These are phyloP conservation scores for Syzygium syzygioides DNA, from an alignment of 441 rosid species.

Conservation along the genomic window DNA sequence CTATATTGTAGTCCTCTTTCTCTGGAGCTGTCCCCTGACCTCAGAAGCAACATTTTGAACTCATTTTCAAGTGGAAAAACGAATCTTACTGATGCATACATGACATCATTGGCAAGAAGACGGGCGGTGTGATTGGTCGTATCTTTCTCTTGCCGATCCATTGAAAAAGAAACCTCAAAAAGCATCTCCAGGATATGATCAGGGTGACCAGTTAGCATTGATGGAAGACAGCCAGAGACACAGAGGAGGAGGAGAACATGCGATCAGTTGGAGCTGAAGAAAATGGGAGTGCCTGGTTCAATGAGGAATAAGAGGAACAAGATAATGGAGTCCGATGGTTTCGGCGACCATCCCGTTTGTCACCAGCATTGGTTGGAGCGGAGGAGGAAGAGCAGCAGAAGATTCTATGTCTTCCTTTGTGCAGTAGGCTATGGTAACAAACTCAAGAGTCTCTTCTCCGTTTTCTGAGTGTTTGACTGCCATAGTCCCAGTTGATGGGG, in stretches of 20 bases:
- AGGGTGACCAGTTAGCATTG: not conserved
- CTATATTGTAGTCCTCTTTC: not conserved
- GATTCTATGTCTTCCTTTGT: conserved; percentile 57
- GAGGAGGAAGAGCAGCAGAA: conserved; percentile 38
- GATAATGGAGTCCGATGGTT: conserved; percentile 29
- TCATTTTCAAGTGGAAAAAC: not conserved
- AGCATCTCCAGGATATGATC: not conserved
- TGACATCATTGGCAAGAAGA: not conserved
- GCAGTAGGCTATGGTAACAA: conserved; percentile 63
- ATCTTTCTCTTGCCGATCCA: not conserved
- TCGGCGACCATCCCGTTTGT: conserved; percentile 10
- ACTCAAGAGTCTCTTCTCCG: not conserved
- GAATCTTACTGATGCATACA: not conserved
- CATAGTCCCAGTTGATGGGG: not conserved
- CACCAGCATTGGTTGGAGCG: conserved; percentile 11
- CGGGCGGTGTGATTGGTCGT: not conserved
- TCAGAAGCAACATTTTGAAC: not conserved
- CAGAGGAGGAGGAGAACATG: not conserved
- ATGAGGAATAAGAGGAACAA: conserved; percentile 35
- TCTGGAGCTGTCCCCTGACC: not conserved
- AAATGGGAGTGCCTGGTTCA: conserved; percentile 36
- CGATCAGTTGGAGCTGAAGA: conserved; percentile 15
- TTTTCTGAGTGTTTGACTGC: not conserved
- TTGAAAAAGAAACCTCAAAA: no score
- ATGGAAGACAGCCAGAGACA: not conserved